phyloP scores from a whole-genome alignment of 2,329 filamentous ascomycete species.

The Calonectria multiphialidica region DNA sequence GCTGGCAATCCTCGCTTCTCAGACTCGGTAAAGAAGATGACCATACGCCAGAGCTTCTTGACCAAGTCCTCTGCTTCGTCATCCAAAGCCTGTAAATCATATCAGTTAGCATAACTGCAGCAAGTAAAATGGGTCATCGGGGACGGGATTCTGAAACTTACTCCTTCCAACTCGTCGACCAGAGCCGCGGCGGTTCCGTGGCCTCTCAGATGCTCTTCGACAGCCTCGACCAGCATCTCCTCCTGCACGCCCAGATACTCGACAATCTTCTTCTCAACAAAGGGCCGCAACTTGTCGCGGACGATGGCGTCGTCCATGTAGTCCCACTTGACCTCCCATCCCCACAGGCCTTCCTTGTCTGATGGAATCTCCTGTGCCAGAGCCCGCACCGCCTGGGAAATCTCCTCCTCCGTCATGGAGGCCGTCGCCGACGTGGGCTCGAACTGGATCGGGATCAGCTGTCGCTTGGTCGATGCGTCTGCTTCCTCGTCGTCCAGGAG shows the following conservation, averaged over 20 bases:
- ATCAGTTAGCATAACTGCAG: conserved; percentile 27
- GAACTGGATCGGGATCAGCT: conserved; percentile 86
- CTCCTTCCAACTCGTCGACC: conserved; percentile 86
- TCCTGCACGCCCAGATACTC: conserved; percentile 97
- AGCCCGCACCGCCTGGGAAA: conserved; percentile 82
- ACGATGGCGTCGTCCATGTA: conserved; percentile 86
- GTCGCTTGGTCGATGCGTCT: conserved; percentile 75
- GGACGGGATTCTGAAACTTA: conserved; percentile 58
- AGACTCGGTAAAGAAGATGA: conserved; percentile 96
- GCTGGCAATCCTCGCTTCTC: conserved; percentile 89
- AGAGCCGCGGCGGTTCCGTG: conserved; percentile 82
- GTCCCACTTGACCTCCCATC: conserved; percentile 94
- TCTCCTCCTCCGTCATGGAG: conserved; percentile 86
- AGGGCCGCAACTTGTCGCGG: conserved; percentile 88
- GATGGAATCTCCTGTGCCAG: conserved; percentile 92
- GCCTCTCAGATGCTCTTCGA: conserved; percentile 86
- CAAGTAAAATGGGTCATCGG: not conserved
- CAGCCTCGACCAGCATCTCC: conserved; percentile 92
- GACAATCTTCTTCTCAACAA: conserved; percentile 98
- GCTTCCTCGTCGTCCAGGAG: conserved; percentile 96
- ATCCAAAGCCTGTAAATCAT: conserved; percentile 77
- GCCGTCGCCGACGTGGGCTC: conserved; percentile 73
- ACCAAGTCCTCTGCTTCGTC: conserved; percentile 95
- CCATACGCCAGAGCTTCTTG: conserved; percentile 98
- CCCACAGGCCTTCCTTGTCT: conserved; percentile 88